These are phyloP conservation scores for Raffaelea ambrosiae DNA, from an alignment of 2,329 filamentous ascomycete species.

Conservation along the genomic window DNA sequence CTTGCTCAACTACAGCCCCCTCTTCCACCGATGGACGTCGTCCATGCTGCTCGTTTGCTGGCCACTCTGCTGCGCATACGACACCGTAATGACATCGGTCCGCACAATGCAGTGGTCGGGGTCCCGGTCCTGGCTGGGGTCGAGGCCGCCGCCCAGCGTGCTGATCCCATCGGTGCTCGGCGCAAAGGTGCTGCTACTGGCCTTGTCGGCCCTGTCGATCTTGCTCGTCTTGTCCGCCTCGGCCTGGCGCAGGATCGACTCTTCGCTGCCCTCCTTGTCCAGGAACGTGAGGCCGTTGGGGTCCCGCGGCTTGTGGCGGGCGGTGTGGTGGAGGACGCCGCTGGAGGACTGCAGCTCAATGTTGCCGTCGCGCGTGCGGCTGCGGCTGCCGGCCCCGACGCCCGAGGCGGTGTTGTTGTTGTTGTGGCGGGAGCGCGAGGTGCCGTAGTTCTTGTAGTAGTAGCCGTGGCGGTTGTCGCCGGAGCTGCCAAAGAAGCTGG, in stretches of 20 bases:
- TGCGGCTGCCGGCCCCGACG: background rate
- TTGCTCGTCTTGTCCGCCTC: background rate
- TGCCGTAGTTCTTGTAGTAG: too few species aligned
- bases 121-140: background rate
- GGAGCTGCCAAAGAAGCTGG: slow-evolving; percentile 9
- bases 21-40: background rate
- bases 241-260: background rate
- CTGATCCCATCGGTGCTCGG: background rate
- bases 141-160: background rate
- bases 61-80: background rate
- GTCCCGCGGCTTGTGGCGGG: background rate
- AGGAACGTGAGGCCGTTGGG: slow-evolving; percentile 2
- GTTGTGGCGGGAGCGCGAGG: too few species aligned
- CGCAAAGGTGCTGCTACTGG: too few species aligned
- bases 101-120: background rate
- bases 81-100: slow-evolving; percentile 2
- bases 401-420: background rate
- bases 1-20: background rate
- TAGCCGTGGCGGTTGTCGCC: slow-evolving; percentile 2
- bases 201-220: background rate
- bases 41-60: background rate
- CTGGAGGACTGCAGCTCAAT: background rate
- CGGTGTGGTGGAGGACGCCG: background rate
- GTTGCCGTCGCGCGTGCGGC: background rate
- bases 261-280: slow-evolving; percentile 4